Base-by-base conservation (phyloP, 108 stramenopile species). In the Skeletonema marinoi region DNA sequence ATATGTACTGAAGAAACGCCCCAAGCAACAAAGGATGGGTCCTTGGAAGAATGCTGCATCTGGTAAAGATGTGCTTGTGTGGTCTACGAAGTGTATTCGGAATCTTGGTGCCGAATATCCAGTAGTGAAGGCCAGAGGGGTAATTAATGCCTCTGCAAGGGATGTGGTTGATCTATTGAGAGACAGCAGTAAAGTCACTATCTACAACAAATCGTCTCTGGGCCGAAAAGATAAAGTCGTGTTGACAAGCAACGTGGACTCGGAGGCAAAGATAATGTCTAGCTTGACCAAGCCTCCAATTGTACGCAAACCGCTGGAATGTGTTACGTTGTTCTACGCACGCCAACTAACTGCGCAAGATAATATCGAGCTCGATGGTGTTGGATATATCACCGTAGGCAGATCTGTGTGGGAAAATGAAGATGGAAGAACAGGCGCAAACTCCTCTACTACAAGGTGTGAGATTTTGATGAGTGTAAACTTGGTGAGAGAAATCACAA, bases 191-290 rank as follows among this genome's bases (percentile, higher is more conserved):
- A 68, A 61, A 66, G 81, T 88, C 21, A 75, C 64, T 41, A 67
- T 77, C 42, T 92, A 92, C 79, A 92, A 89, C 72, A 88, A 89
- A 69, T 82, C 87, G 84, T 77, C 77, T 46, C 68, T 80, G 19
- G 91, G 91, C 8, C 80, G 91, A 39, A 80, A 84, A 21, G 91
- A 92, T 68, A 19, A 88, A 61, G 13, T 66, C 58, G n/a, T 76
- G 0, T 70, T 88, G 19, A 80, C 83, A 59, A 48, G 77, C n/a
- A 75, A 78, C 14, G 62, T 86, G 21, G 87, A 78, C 35, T 65
- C 74, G 9, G 85, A 78, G 46, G 80, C 80, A 31, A 92, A 88
- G 46, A 78, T 92, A 21, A 75, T 88, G 59, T 65, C 82, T 51
- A 72, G 82, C 48, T 65, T 73, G 58, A 84, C 77, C 63, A 86